Percentiles rank a stretch among this genome's conserved stretches.
Conservation (phyloP, 2,329 filamentous ascomycete species). For the Aspergillus phoenicis region DNA sequence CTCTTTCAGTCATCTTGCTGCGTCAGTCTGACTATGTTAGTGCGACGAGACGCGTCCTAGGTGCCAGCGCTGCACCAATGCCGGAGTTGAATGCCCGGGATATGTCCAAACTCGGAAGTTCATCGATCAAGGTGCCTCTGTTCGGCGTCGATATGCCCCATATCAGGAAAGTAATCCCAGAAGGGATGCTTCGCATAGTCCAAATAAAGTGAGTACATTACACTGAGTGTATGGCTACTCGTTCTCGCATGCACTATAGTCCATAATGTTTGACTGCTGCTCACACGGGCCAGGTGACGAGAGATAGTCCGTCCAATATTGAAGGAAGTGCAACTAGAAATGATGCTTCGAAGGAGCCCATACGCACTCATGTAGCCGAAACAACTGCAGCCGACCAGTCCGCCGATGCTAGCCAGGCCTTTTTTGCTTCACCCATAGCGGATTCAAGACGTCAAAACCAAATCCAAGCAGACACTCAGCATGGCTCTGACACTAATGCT, state of each 20-base stretch:
- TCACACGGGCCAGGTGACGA: background rate
- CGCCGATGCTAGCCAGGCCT: background rate
- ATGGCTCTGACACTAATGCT: background rate
- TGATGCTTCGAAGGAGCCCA: background rate
- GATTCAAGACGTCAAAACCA: background rate
- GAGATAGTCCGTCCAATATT: background rate
- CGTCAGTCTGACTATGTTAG: slow-evolving; percentile 22
- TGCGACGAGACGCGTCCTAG: slow-evolving; percentile 45
- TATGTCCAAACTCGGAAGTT: slow-evolving; percentile 49
- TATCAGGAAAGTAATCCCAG: slow-evolving; percentile 32
- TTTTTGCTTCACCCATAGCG: background rate
- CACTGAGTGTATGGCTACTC: background rate
- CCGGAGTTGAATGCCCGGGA: slow-evolving; percentile 45
- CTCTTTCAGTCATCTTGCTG: background rate
- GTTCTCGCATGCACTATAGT: too few species aligned
- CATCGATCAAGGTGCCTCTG: slow-evolving; percentile 46
- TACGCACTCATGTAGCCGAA: background rate
- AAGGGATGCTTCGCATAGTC: slow-evolving; percentile 3
- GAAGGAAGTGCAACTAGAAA: background rate
- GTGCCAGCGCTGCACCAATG: slow-evolving; percentile 41
- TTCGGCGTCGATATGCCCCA: slow-evolving; percentile 43
- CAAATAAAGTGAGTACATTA: slow-evolving; percentile 8
- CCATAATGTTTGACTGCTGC: background rate
- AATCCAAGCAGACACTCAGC: background rate
- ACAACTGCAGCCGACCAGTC: background rate